Conservation (phyloP, 208 protist species). For the Strigomonas oncopelti region DNA sequence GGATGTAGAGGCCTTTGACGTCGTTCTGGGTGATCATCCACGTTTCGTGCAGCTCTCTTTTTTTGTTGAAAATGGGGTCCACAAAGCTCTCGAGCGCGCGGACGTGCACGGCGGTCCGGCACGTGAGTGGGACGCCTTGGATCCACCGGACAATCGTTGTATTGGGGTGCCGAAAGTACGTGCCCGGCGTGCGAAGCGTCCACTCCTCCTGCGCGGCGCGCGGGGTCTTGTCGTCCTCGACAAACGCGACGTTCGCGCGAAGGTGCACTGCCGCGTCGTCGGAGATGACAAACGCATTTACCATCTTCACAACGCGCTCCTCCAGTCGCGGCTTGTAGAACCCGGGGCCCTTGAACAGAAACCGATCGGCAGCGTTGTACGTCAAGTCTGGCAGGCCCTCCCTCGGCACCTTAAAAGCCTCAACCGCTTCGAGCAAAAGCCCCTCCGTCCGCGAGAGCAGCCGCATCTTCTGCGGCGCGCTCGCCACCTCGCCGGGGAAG, state of each 20-base stretch:
- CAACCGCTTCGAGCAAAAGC: slow-evolving; percentile 20
- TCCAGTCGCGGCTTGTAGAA: slow-evolving; percentile 32
- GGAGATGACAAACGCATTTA: slow-evolving; percentile 11
- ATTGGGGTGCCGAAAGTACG: slow-evolving; percentile 71
- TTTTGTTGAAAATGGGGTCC: slow-evolving; percentile 76
- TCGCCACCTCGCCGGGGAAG: slow-evolving; percentile 67
- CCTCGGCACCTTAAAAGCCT: slow-evolving; percentile 13
- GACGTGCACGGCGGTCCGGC: slow-evolving; percentile 85
- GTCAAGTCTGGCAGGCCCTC: not conserved
- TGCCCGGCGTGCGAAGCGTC: slow-evolving; percentile 39
- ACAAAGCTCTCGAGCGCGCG: slow-evolving; percentile 69
- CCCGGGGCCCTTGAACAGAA: slow-evolving; percentile 37
- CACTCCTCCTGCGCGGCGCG: slow-evolving; percentile 85
- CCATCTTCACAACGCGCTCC: slow-evolving; percentile 18
- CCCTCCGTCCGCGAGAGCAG: slow-evolving; percentile 68
- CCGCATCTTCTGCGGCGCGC: slow-evolving; percentile 31
- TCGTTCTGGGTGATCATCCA: slow-evolving; percentile 88
- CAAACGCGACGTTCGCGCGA: slow-evolving; percentile 22
- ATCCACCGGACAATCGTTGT: slow-evolving; percentile 58
- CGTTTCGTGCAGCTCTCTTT: slow-evolving; percentile 67
- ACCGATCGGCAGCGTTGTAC: slow-evolving; percentile 18
- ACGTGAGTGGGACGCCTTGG: slow-evolving; percentile 53
- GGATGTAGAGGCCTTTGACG: slow-evolving; percentile 83
- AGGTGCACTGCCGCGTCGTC: slow-evolving; percentile 27
- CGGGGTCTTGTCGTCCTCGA: slow-evolving; percentile 12